Percentiles rank a stretch among this genome's conserved stretches.
Evolutionary conservation across 2,329 filamentous ascomycete species (phyloP).

Genomic region (Metarhizium sp.): DNA sequence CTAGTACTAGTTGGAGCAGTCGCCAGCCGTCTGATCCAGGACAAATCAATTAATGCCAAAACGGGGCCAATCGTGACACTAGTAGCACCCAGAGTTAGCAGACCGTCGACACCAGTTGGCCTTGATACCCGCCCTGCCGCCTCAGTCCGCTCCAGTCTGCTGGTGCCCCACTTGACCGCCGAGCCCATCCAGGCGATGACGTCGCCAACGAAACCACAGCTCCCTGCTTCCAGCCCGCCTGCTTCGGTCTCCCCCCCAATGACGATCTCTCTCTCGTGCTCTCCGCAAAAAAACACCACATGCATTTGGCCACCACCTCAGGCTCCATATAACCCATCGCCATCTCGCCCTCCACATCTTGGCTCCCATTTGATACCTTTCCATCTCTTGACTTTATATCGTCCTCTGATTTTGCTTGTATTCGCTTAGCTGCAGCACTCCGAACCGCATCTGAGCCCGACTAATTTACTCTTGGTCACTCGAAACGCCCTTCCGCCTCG

Average conservation of each 20-base stretch:
- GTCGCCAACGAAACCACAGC: conserved; percentile 9
- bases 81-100: too few relatives aligned
- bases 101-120: too few relatives aligned
- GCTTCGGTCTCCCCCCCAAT: background rate
- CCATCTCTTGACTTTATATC: background rate
- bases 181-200: conserved; percentile 9
- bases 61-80: too few relatives aligned
- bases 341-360: conserved; percentile 3
- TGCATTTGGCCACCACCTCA: background rate
- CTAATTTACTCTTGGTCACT: background rate
- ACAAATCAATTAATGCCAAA: too few relatives aligned
- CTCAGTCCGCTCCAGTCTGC: too few relatives aligned
- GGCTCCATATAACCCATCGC: conserved; percentile 11
- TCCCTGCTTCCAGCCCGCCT: background rate
- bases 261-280: conserved; percentile 4
- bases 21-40: too few relatives aligned
- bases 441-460: conserved; percentile 1
- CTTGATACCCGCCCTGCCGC: too few relatives aligned
- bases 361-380: background rate
- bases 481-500: conserved; percentile 11
- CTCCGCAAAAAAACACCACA: conserved; percentile 1
- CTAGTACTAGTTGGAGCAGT: too few relatives aligned
- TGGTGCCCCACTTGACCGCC: too few relatives aligned
- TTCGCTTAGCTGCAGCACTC: background rate
- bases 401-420: background rate